Conservation (phyloP, 257 asterid genomes). For the Linderniella brevidens region DNA sequence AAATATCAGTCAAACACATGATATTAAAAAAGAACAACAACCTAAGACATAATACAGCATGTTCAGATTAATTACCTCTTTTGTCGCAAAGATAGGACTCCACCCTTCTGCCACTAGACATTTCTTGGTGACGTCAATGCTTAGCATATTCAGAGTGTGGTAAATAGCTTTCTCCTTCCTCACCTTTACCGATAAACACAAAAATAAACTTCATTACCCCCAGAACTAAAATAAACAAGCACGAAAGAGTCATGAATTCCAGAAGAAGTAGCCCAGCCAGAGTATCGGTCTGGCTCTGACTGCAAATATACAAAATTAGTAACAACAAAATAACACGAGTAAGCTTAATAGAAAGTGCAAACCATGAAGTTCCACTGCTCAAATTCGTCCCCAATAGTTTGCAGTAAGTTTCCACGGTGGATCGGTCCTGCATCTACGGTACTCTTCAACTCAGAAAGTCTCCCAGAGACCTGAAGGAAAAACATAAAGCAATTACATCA, state of each 20-base stretch:
- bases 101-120: slow-evolving; percentile 99
- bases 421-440: slow-evolving; percentile 89
- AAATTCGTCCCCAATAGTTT: slow-evolving; percentile 58
- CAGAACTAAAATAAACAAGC: too few relatives aligned
- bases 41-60: background rate
- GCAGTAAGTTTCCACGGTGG: slow-evolving; percentile 76
- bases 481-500: slow-evolving; percentile 2
- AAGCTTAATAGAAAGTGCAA: slow-evolving; percentile 7
- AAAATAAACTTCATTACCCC: slow-evolving; percentile 6
- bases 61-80: slow-evolving; percentile 36
- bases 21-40: background rate
- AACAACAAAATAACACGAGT: slow-evolving; percentile 5
- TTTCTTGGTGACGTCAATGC: slow-evolving; percentile 91
- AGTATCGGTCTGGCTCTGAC: slow-evolving; percentile 2
- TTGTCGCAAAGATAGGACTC: slow-evolving; percentile 91
- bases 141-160: slow-evolving; percentile 95
- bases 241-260: too few relatives aligned
- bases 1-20: background rate
- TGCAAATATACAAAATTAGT: slow-evolving; percentile 1
- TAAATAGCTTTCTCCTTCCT: slow-evolving; percentile 87
- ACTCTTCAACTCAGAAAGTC: slow-evolving; percentile 76
- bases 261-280: too few relatives aligned
- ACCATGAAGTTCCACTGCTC: slow-evolving; percentile 92
- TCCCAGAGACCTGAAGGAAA: slow-evolving; percentile 58
- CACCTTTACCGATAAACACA: slow-evolving; percentile 34